A percentile compares a stretch with the other conserved stretches of the same genome.
Evolutionary conservation across 495 filamentous ascomycete species (phyloP).

Genomic region (Peziza echinospora): DNA sequence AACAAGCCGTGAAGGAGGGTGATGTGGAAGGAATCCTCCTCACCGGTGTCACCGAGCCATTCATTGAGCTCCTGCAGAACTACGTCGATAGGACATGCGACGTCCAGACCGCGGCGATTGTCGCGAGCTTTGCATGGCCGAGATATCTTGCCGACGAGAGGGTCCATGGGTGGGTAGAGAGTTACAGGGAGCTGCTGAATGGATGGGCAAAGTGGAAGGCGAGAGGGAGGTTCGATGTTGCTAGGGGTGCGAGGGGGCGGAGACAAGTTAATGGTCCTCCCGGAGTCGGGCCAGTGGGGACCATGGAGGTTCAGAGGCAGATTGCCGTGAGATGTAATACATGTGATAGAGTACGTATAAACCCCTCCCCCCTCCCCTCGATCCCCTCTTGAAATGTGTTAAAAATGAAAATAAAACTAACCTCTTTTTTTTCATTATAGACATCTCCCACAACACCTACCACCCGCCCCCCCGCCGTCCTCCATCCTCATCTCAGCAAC

Average conservation of each 20-base stretch:
- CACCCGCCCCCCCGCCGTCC: too few species aligned
- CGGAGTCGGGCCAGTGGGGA: conserved; percentile 38
- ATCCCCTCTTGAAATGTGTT: conserved; percentile 9
- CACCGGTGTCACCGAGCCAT: conserved; percentile 57
- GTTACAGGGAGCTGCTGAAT: conserved; percentile 66
- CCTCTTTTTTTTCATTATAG: too few species aligned
- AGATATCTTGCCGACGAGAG: conserved; percentile 60
- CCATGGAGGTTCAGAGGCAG: conserved; percentile 47
- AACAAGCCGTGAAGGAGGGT: conserved; percentile 44
- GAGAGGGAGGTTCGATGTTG: conserved; percentile 38
- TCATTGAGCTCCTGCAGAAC: conserved; percentile 64
- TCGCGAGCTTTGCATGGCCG: conserved; percentile 60
- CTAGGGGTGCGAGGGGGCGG: conserved; percentile 1
- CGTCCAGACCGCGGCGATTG: conserved; percentile 70
- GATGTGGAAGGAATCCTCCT: conserved; percentile 77
- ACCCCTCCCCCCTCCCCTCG: conserved; percentile 21
- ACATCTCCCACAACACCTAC: too few species aligned
- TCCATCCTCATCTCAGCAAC: too few species aligned
- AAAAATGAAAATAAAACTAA: too few species aligned
- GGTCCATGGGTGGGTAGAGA: conserved; percentile 57
- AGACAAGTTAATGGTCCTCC: conserved; percentile 28
- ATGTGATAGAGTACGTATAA: conserved; percentile 42
- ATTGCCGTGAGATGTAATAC: conserved; percentile 66
- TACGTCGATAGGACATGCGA: conserved; percentile 77
- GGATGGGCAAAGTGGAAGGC: conserved; percentile 43